Evolutionary conservation across 805 yeast species (phyloP).

Genomic region (Wilhelminamyces savonicus): DNA sequence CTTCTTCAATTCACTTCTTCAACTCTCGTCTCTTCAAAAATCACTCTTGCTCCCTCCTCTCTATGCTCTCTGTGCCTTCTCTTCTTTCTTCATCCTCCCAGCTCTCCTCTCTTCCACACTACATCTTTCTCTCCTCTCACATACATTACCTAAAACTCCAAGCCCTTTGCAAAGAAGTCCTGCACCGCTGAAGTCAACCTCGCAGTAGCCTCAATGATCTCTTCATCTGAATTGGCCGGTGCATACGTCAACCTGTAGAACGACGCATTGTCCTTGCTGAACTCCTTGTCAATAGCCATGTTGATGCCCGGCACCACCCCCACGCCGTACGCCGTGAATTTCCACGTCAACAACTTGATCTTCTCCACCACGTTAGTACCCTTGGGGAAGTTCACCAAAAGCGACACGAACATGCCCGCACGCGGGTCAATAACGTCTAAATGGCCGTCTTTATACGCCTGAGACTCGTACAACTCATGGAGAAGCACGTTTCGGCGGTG

Average conservation of each 20-base stretch:
- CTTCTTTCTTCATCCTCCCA: background rate
- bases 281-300: conserved; percentile 12
- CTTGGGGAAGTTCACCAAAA: conserved; percentile 8
- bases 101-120: too few relatives aligned
- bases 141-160: conserved; percentile 7
- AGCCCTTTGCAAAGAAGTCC: conserved; percentile 8
- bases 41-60: background rate
- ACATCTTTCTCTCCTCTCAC: too few relatives aligned
- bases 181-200: conserved; percentile 7
- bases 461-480: conserved; percentile 9
- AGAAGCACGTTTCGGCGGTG: conserved; percentile 12
- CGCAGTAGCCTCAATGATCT: conserved; percentile 5
- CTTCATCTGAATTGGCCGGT: conserved; percentile 19
- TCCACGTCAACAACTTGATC: conserved; percentile 7
- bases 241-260: conserved; percentile 16
- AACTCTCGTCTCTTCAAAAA: too few relatives aligned
- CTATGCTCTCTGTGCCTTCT: conserved; percentile 1
- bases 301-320: conserved; percentile 11
- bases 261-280: conserved; percentile 6
- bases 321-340: conserved; percentile 8
- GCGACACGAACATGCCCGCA: conserved; percentile 19
- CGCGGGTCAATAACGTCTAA: conserved; percentile 14
- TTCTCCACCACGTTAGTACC: conserved; percentile 4
- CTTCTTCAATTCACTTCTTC: too few relatives aligned
- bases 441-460: conserved; percentile 13